phyloP scores from a whole-genome alignment of 2,329 filamentous ascomycete species.

The Colletotrichum higginsianum region DNA sequence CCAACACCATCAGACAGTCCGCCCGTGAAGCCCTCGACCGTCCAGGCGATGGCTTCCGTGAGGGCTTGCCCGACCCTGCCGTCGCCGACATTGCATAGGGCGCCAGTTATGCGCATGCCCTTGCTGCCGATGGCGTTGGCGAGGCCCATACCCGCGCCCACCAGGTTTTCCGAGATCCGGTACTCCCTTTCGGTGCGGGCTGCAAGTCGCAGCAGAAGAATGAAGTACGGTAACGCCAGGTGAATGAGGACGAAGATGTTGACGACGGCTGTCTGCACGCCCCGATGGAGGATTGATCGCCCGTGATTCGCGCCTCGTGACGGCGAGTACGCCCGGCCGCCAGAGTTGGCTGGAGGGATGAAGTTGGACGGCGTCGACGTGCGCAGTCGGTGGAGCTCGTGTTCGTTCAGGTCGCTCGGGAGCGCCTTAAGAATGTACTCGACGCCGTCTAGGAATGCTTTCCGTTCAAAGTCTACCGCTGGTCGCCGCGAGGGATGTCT shows the following conservation, averaged over 20 bases:
- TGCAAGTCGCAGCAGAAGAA: slow-evolving; percentile 65
- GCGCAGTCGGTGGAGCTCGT: slow-evolving; percentile 68
- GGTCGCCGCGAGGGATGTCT: slow-evolving; percentile 30
- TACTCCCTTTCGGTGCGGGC: slow-evolving; percentile 78
- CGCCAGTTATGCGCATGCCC: slow-evolving; percentile 66
- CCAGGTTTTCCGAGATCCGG: slow-evolving; percentile 72
- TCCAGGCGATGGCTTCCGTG: slow-evolving; percentile 71
- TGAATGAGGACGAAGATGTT: slow-evolving; percentile 72
- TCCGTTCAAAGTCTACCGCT: slow-evolving; percentile 60
- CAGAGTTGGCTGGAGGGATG: slow-evolving; percentile 21
- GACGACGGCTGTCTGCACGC: slow-evolving; percentile 70
- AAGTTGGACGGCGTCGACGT: slow-evolving; percentile 62
- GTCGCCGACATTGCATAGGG: slow-evolving; percentile 73
- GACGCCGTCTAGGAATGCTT: slow-evolving; percentile 75
- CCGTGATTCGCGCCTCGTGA: slow-evolving; percentile 35
- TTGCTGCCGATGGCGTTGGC: slow-evolving; percentile 68
- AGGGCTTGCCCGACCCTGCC: slow-evolving; percentile 74
- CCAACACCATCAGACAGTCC: slow-evolving; percentile 77
- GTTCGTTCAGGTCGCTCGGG: slow-evolving; percentile 68
- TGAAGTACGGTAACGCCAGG: slow-evolving; percentile 73
- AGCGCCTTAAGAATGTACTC: slow-evolving; percentile 76
- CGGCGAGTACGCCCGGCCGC: slow-evolving; percentile 48
- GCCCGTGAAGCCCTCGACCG: slow-evolving; percentile 74
- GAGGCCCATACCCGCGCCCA: slow-evolving; percentile 66
- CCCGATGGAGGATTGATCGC: slow-evolving; percentile 70